These are phyloP conservation scores for Dysphania ambrosioides DNA, from an alignment of 148 eudicot genomes.

Conservation along the genomic window DNA sequence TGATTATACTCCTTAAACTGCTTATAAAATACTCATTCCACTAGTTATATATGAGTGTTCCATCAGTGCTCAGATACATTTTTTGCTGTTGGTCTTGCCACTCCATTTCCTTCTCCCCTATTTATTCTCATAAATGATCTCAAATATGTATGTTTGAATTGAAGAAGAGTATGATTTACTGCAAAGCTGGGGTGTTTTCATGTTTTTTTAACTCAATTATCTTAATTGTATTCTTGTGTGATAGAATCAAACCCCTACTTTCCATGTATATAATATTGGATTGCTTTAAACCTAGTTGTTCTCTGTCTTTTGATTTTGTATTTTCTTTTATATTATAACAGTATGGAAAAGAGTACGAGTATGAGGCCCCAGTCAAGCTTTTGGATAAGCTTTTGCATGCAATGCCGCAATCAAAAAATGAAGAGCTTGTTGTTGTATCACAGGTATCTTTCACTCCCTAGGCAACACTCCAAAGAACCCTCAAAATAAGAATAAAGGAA, in stretches of 20 bases:
- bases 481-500: too few relatives aligned
- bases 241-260: neutral
- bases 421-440: constrained; percentile 84
- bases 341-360: constrained; percentile 92
- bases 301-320: neutral
- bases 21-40: neutral
- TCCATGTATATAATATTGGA: neutral
- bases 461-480: neutral
- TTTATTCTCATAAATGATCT: neutral
- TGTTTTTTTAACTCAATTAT: too few relatives aligned
- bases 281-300: neutral
- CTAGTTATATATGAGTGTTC: neutral
- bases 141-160: too few relatives aligned
- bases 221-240: neutral
- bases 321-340: constrained; percentile 25
- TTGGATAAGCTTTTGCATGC: constrained; percentile 78
- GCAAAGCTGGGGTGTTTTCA: neutral
- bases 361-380: constrained; percentile 93
- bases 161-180: neutral
- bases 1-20: neutral
- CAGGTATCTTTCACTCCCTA: constrained; percentile 47
- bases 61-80: neutral
- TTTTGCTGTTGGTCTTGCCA: neutral
- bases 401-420: constrained; percentile 70
- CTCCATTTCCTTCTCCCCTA: neutral